Conservation (phyloP, 148 eudicot genomes). For the Nyssa sinensis region DNA sequence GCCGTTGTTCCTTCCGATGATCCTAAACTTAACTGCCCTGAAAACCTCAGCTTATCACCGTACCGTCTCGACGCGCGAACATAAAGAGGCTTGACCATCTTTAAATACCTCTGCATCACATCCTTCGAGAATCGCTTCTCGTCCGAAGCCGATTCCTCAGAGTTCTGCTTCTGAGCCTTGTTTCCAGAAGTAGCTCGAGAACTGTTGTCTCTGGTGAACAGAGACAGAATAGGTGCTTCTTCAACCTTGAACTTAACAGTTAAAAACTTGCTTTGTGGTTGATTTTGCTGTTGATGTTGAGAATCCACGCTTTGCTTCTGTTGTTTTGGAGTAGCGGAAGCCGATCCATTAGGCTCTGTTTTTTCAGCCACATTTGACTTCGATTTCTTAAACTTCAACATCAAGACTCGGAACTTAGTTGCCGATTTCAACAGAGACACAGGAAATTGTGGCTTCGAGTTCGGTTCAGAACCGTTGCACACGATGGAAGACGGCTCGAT, state of each 20-base stretch:
- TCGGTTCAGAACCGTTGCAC: conserved; percentile 24
- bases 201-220: conserved; percentile 51
- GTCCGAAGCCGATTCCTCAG: conserved; percentile 8
- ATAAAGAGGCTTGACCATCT: conserved; percentile 65
- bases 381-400: conserved; percentile 65
- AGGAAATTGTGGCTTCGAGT: conserved; percentile 25
- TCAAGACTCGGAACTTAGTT: conserved; percentile 51
- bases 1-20: conserved; percentile 13
- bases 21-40: conserved; percentile 26
- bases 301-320: background rate
- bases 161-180: background rate
- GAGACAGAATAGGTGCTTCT: conserved; percentile 55
- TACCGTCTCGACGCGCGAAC: conserved; percentile 52
- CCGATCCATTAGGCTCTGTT: background rate
- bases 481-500: conserved; percentile 21
- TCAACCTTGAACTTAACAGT: conserved; percentile 55
- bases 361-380: conserved; percentile 17
- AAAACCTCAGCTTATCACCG: conserved; percentile 34
- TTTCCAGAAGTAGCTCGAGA: conserved; percentile 11
- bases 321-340: conserved; percentile 4
- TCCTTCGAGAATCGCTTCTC: conserved; percentile 52
- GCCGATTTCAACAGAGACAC: conserved; percentile 47
- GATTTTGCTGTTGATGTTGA: background rate
- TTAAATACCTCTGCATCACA: conserved; percentile 60
- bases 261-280: conserved; percentile 29